phyloP scores from a whole-genome alignment of 1,284 basidiomycete genomes.

The Malassezia restricta region DNA sequence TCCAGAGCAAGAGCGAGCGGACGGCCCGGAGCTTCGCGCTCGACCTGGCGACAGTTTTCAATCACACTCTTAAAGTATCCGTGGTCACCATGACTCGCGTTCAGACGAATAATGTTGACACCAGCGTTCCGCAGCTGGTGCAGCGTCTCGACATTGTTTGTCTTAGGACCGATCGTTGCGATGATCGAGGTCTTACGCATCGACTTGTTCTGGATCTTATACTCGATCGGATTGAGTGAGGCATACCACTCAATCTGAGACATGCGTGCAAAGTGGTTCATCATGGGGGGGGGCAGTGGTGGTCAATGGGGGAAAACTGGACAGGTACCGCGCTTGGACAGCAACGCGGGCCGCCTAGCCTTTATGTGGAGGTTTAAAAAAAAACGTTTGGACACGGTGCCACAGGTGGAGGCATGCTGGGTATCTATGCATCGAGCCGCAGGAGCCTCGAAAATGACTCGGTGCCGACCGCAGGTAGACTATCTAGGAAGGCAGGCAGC shows the following conservation, averaged over 20 bases:
- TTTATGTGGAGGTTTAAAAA: too few relatives aligned
- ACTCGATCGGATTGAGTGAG: constrained; percentile 44
- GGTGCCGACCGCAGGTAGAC: background rate
- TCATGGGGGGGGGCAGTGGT: too few relatives aligned
- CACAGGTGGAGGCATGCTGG: too few relatives aligned
- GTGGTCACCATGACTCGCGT: constrained; percentile 43
- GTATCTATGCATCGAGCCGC: background rate
- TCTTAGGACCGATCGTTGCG: constrained; percentile 45
- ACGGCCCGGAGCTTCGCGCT: constrained; percentile 53
- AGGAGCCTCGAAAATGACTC: background rate
- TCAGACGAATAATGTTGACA: constrained; percentile 46
- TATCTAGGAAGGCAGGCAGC: background rate
- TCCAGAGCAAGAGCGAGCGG: constrained; percentile 96
- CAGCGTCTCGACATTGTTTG: constrained; percentile 40
- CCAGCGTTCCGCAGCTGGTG: constrained; percentile 40
- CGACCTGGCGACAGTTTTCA: constrained; percentile 39
- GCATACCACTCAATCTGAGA: constrained; percentile 45
- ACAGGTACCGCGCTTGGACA: too few relatives aligned
- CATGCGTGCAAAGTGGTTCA: background rate
- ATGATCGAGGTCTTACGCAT: constrained; percentile 46
- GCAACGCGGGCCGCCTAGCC: too few relatives aligned
- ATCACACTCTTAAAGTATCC: constrained; percentile 44
- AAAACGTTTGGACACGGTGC: too few relatives aligned
- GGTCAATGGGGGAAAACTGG: too few relatives aligned
- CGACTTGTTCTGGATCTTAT: constrained; percentile 39